A percentile compares a stretch with the other conserved stretches of the same genome.
Evolutionary conservation across 2,329 filamentous ascomycete genomes (phyloP).

Genomic region (Aaosphaeria pasadenensis): DNA sequence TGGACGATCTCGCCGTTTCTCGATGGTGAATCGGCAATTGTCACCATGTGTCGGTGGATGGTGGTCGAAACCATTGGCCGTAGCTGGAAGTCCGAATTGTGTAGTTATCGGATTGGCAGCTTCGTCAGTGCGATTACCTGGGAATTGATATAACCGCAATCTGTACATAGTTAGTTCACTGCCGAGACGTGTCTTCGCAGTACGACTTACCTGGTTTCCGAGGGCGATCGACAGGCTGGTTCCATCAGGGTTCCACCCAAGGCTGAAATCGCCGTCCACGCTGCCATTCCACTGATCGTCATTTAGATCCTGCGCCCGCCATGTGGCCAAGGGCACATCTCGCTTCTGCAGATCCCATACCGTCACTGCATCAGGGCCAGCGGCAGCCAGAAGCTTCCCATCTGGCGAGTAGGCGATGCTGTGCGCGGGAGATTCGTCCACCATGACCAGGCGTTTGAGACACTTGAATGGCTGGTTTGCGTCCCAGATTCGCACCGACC

Average conservation of each 20-base stretch:
- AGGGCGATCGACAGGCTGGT: slow-evolving; percentile 36
- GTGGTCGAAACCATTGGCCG: too few species aligned
- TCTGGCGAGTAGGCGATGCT: slow-evolving; percentile 45
- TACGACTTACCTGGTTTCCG: slow-evolving; percentile 33
- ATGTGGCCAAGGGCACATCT: slow-evolving; percentile 33
- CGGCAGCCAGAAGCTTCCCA: slow-evolving; percentile 43
- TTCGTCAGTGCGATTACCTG: slow-evolving; percentile 12
- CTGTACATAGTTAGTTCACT: slow-evolving; percentile 13
- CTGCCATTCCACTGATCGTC: slow-evolving; percentile 28
- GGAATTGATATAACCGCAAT: slow-evolving; percentile 33
- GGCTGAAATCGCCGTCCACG: slow-evolving; percentile 32
- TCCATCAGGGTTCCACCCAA: slow-evolving; percentile 40
- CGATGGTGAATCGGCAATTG: too few species aligned
- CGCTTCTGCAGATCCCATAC: slow-evolving; percentile 42
- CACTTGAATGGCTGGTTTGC: slow-evolving; percentile 33
- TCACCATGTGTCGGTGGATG: too few species aligned
- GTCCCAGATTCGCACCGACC: slow-evolving; percentile 41
- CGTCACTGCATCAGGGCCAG: slow-evolving; percentile 42
- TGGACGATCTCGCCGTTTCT: too few species aligned
- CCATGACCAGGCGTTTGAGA: slow-evolving; percentile 25
- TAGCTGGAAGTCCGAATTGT: too few species aligned
- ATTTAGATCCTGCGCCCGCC: slow-evolving; percentile 27
- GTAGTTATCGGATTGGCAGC: too few species aligned
- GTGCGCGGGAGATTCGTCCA: slow-evolving; percentile 34
- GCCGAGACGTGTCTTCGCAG: neutral